Percentiles rank a stretch among this genome's conserved stretches.
Conservation (phyloP, 2,329 filamentous ascomycete genomes). For the Fusarium odoratissimum region DNA sequence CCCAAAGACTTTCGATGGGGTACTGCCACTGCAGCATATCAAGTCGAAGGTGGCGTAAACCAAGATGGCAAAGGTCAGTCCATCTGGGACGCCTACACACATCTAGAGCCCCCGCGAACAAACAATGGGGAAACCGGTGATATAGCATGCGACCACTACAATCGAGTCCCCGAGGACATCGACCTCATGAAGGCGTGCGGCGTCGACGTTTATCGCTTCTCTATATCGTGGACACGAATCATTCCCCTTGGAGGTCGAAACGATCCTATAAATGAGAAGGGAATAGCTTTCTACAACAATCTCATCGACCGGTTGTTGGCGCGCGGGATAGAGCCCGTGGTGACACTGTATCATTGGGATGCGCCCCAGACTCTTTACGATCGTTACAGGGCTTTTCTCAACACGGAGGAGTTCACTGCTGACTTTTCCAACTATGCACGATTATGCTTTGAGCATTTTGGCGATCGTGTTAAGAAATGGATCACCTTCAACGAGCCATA, state of each 20-base stretch:
- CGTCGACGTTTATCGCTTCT: constrained; percentile 70
- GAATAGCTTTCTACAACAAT: constrained; percentile 4
- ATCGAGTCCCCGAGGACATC: constrained; percentile 61
- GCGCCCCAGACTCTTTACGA: background rate
- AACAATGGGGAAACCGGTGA: constrained; percentile 54
- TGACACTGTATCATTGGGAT: constrained; percentile 3
- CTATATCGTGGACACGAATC: constrained; percentile 71
- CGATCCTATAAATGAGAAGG: constrained; percentile 1
- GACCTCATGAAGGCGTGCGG: constrained; percentile 66
- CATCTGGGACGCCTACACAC: constrained; percentile 42
- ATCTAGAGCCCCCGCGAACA: constrained; percentile 7
- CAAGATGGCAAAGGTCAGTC: constrained; percentile 52
- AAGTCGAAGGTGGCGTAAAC: constrained; percentile 51
- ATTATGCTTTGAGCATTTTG: background rate
- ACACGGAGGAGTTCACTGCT: background rate
- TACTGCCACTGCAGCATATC: constrained; percentile 52
- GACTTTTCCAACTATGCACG: background rate
- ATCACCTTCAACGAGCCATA: constrained; percentile 48
- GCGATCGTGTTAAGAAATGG: constrained; percentile 34
- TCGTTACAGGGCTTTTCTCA: background rate
- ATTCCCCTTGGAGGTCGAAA: constrained; percentile 60
- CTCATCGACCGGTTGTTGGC: background rate
- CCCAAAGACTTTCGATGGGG: constrained; percentile 52
- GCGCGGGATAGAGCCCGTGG: background rate
- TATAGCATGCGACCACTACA: constrained; percentile 54